Percentiles rank a stretch among this genome's conserved stretches.
phyloP scores from a whole-genome alignment of 2,329 filamentous ascomycete species.

The Xylaria sp. region DNA sequence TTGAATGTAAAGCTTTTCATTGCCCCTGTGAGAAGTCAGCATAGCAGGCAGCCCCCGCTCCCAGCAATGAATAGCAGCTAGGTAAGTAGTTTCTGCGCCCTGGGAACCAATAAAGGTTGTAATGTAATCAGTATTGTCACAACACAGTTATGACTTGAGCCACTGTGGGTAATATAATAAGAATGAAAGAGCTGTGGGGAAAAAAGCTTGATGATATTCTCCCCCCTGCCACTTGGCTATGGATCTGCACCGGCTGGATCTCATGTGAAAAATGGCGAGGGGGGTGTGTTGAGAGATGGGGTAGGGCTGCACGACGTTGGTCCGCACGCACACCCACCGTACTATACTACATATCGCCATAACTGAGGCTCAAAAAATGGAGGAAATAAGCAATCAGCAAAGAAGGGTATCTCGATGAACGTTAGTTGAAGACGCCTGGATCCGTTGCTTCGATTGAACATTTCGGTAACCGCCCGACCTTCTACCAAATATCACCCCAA shows the following conservation, averaged over 20 bases:
- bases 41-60: constrained; percentile 12
- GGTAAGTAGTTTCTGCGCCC: not conserved
- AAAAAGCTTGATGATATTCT: constrained; percentile 25
- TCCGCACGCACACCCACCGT: constrained; percentile 21
- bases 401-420: constrained; percentile 33
- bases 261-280: constrained; percentile 33
- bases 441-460: constrained; percentile 20
- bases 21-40: constrained; percentile 15
- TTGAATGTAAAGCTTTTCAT: not conserved
- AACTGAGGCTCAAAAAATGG: constrained; percentile 15
- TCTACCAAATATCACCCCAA: constrained; percentile 12
- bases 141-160: constrained; percentile 23
- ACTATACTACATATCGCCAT: constrained; percentile 34
- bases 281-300: constrained; percentile 25
- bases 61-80: not conserved
- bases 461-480: constrained; percentile 10
- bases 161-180: constrained; percentile 5
- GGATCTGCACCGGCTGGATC: constrained; percentile 24
- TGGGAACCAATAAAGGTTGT: not conserved
- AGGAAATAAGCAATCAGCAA: constrained; percentile 18
- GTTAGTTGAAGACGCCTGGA: constrained; percentile 18
- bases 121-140: constrained; percentile 13
- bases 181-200: constrained; percentile 10
- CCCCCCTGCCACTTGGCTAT: constrained; percentile 42
- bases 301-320: constrained; percentile 18